Evolutionary conservation across 2,329 filamentous ascomycete species (phyloP), one percentile per base, ranked within the genome.

Genomic region (Ilyonectria mors-panacis): DNA sequence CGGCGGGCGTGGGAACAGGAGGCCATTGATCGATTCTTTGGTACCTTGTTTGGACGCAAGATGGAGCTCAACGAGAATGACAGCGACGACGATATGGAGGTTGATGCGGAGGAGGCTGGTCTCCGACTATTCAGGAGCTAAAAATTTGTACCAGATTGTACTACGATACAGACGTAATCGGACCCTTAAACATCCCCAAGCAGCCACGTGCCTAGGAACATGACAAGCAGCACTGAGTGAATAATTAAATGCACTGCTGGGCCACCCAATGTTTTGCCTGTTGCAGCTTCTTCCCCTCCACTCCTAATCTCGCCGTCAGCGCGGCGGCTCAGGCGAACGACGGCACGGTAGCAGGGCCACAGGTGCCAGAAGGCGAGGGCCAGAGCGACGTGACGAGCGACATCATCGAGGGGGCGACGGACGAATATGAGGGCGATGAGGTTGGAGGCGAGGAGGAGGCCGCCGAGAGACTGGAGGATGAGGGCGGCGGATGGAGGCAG

Each of bases 11-110:
- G 96, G 96, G 93, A 93, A 68, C 90, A 92, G 72, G 87, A 89
- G 66, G 94, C 95, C 62, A 89, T 94, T 66, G 93, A 96, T 74
- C 82, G 89, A 64, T 89, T 95, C 79, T 95, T 95, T 78, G 90
- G 90, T 15, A 92, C 91, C 28, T 80, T 95, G 70, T 89, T 95
- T 70, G 93, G 93, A 0, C 90, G 92, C 75, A 91, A 89, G 78
- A 86, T 92, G 77, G 84, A 86, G 73, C 81, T 94, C 62, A 85
- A 88, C 51, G 92, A 94, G 76, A 85, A 87, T 2, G 84, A 85
- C 59, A 83, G 78, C 5, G 83, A 83, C 17, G 86, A 86, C 51
- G 86, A 86, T 67, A 86, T 85, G 79, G 84, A 84, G 53, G 84
- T 85, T 75, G 84, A 85, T 66, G 83, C 85, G 17, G 88, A 88